These are phyloP conservation scores for Henningerozyma blattae DNA, from an alignment of 805 yeast genomes.

Conservation along the genomic window DNA sequence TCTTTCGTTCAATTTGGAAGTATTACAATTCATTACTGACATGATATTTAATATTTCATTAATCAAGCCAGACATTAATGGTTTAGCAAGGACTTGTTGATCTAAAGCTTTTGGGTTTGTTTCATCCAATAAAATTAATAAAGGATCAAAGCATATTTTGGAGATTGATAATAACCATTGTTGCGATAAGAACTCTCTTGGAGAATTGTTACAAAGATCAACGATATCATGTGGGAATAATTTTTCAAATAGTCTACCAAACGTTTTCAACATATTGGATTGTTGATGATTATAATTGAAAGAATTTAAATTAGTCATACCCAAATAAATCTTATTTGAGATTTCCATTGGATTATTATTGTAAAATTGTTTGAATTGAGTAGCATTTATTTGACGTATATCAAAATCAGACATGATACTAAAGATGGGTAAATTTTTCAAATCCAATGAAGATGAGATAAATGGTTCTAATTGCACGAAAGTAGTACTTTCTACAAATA, in stretches of 20 bases:
- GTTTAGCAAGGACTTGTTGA: conserved; percentile 70
- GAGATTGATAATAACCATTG: conserved; percentile 85
- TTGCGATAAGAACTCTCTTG: conserved; percentile 47
- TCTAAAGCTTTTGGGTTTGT: conserved; percentile 47
- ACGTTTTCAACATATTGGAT: conserved; percentile 16
- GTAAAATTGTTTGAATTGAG: conserved; percentile 23
- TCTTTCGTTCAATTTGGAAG: conserved; percentile 57
- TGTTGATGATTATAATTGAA: neutral
- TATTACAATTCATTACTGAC: conserved; percentile 64
- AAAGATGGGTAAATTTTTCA: conserved; percentile 30
- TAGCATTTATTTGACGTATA: conserved; percentile 29
- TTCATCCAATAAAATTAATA: conserved; percentile 62
- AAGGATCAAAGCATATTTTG: conserved; percentile 63
- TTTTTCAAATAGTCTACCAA: conserved; percentile 21
- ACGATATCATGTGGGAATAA: conserved; percentile 26
- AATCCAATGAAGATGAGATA: conserved; percentile 33
- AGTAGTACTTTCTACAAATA: conserved; percentile 59
- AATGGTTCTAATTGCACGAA: conserved; percentile 65
- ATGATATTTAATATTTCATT: conserved; percentile 63
- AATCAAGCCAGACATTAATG: conserved; percentile 69
- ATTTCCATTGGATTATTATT: conserved; percentile 23
- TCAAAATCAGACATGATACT: conserved; percentile 56
- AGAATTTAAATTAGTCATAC: conserved; percentile 10
- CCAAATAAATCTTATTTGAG: conserved; percentile 35
- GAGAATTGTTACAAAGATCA: conserved; percentile 23